Evolutionary conservation across 2,329 filamentous ascomycete genomes (phyloP).

Genomic region (Alternaria hordeiaustralica): DNA sequence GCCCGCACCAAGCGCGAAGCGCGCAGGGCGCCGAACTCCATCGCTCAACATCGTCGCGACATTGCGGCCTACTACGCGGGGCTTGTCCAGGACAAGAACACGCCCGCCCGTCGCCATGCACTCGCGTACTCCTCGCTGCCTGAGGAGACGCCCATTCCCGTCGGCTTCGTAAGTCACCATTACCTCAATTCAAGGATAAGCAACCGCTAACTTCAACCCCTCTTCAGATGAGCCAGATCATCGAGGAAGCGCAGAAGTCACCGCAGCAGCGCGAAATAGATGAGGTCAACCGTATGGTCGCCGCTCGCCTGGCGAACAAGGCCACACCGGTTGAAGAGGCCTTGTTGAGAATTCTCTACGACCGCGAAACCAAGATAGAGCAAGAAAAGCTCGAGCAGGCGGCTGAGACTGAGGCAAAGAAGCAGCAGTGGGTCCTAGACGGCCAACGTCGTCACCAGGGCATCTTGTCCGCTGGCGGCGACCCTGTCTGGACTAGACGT

Average conservation of each 20-base stretch:
- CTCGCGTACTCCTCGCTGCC: background rate
- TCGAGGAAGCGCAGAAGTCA: background rate
- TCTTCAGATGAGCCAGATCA: background rate
- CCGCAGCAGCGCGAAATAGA: background rate
- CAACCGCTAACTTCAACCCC: background rate
- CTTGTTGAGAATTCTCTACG: no score
- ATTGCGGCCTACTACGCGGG: background rate
- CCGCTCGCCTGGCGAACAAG: no score
- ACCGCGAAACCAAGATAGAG: background rate
- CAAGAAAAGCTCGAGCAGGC: background rate
- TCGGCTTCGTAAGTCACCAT: background rate
- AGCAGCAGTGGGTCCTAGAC: background rate
- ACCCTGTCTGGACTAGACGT: background rate
- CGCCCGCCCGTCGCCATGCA: background rate
- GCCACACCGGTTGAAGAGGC: background rate
- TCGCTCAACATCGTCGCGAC: background rate
- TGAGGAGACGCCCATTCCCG: background rate
- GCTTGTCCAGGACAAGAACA: background rate
- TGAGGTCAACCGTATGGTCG: background rate
- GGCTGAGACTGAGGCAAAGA: background rate
- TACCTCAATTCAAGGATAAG: background rate
- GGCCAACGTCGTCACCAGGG: background rate
- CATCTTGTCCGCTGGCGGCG: background rate
- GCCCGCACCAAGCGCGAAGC: background rate
- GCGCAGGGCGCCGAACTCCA: background rate